Evolutionary conservation across 768 basidiomycete genomes (phyloP), one percentile per base, ranked within the genome.

Genomic region (Lepiota brunneoincarnata): DNA sequence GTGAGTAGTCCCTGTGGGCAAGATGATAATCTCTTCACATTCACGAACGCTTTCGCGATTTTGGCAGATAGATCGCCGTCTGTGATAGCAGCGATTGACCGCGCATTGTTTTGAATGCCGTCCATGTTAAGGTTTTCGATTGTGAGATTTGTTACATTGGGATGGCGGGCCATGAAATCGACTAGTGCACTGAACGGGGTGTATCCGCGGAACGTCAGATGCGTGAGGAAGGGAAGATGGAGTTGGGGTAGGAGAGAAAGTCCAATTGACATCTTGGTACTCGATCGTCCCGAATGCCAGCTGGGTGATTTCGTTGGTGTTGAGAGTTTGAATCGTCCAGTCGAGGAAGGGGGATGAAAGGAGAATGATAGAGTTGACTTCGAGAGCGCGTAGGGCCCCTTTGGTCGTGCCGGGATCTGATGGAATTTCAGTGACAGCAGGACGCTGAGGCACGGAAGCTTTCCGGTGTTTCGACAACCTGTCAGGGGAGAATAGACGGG

Each of bases 281-380:
- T 46, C 52, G 44, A 54, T 54, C 4, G 42, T 46, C 9, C 52
- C 56, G 20, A 59, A 57, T 23, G 51, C 45, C 18, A 59, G 47
- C 6, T 45, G 36, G 20, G 51, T 52, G 39, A 59, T 43, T 1
- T 44, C 34, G 39, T 56, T 53, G 21, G 26, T 34, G 21, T 57
- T 57, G 15, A 59, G 50, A 9, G 56, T 38, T 20, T 49, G 46
- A n/a, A 59, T 49, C 6, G 56, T 59, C 59, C 59, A 59, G 7
- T 57, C 56, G 18, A 49, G 42, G 42, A 56, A 53, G 17, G 49
- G 56, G 2, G 50, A 36, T 20, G 48, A 45, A 5, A 59, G 45
- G 26, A 57, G 54, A 18, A 57, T 37, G 34, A 50, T 41, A 23
- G 55, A 57, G 24, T 57, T 56, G 4, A 57, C 44, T 15, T 51